Evolutionary conservation across 176 grass and related monocot species (phyloP), one percentile per base, ranked within the genome.

Genomic region (Musa itinerans): DNA sequence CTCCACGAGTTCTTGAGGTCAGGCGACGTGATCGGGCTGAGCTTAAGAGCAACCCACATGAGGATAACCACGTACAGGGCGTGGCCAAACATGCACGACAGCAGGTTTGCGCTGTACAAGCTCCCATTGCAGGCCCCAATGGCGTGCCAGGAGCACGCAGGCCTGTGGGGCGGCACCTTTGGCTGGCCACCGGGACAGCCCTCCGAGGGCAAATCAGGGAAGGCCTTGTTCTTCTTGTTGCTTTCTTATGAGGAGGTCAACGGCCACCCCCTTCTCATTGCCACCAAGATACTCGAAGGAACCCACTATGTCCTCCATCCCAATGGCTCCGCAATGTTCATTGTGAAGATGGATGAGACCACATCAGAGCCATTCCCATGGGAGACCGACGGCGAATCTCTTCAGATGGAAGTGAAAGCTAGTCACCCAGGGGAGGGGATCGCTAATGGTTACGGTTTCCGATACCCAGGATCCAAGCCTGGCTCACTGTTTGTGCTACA

Each of bases 121-220:
- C 85, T 96, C 53, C 87, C 83, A 8, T 54, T 74, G 57, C 88
- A 90, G 26, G 19, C 16, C 3, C 73, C 87, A 8, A 0, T 81
- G 81, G 53, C 83, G 0, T 79, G 83, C 21, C 81, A 75, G 79
- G 87, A 96, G 76, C 86, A 82, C 48, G 80, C 87, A 2, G 93
- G 90, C 8, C 79, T 96, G 70, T 96, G 93, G 93, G 89, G 89
- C 79, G 93, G 90, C 65, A 88, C 93, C 16, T 96, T 96, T 2
- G 90, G 93, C 14, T 96, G 93, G 93, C 93, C 90, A 0, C 89
- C 87, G 0, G 81, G 83, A 16, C 70, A 73, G 53, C 85, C 83
- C 0, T 73, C 77, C 17, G 85, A 90, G 17, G 93, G 84, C 70
- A 96, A 84, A 75, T 81, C 83, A 6, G 83, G 83, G 66, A 96